Conservation (phyloP, 768 basidiomycete species). For the Amanita rubescens region DNA sequence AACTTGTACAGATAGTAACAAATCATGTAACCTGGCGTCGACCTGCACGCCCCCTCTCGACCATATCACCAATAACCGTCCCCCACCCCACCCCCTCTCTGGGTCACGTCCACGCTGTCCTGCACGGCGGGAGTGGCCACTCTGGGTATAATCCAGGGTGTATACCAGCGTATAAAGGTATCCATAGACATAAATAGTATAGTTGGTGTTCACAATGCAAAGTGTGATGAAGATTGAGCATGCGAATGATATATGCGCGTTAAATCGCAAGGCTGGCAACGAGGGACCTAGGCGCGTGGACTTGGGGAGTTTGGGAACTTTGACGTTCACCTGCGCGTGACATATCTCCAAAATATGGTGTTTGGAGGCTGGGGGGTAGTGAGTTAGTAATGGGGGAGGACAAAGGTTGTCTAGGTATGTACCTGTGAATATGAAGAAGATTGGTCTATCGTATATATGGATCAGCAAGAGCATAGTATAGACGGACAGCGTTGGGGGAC, state of each 20-base stretch:
- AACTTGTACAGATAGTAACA: neutral
- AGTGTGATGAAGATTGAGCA: neutral
- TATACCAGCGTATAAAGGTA: neutral
- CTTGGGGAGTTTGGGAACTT: too few species aligned
- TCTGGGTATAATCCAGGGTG: neutral
- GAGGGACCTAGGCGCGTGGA: too few species aligned
- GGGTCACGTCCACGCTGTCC: neutral
- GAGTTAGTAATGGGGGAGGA: slow-evolving; percentile 9
- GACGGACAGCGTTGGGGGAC: too few species aligned
- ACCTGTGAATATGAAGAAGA: slow-evolving; percentile 48
- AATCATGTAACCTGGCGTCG: neutral
- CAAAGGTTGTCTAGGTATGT: neutral
- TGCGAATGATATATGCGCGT: neutral
- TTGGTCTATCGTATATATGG: too few species aligned
- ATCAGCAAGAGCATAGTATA: too few species aligned
- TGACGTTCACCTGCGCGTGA: slow-evolving; percentile 41
- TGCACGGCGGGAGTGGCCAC: neutral
- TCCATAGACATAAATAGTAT: neutral
- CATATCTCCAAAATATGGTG: slow-evolving; percentile 37
- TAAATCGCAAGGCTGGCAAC: too few species aligned
- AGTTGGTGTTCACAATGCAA: neutral
- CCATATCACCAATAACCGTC: neutral
- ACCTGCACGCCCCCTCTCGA: neutral
- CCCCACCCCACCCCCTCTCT: neutral
- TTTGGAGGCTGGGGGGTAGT: slow-evolving; percentile 29